Conservation (phyloP, 2,329 filamentous ascomycete genomes). For the Lachnellula subtilissima region DNA sequence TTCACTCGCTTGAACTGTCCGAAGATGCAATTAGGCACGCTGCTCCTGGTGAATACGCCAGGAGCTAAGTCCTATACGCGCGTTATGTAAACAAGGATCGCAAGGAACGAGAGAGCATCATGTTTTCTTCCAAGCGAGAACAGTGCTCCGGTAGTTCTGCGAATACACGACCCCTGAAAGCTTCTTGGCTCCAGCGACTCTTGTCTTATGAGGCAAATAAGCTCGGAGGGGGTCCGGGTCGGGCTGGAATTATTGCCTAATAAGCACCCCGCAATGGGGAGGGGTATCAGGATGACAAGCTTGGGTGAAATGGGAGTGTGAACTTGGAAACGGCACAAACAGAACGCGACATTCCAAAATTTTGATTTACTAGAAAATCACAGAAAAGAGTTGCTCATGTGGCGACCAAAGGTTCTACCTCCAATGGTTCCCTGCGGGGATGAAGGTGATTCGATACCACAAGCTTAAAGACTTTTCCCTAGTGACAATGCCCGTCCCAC, state of each 20-base stretch:
- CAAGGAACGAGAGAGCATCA: neutral
- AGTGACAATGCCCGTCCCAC: constrained; percentile 15
- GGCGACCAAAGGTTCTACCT: constrained; percentile 2
- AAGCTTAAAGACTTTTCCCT: constrained; percentile 17
- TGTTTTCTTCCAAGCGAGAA: constrained; percentile 1
- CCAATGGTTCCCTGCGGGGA: constrained; percentile 14
- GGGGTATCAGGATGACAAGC: neutral
- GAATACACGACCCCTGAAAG: neutral
- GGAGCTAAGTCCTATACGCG: neutral
- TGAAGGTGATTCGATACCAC: constrained; percentile 18
- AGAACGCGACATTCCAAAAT: neutral
- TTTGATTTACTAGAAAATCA: neutral
- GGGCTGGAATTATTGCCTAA: neutral
- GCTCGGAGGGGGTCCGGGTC: neutral
- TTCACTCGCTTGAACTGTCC: neutral
- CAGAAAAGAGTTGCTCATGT: too few species aligned
- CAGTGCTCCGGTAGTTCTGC: neutral
- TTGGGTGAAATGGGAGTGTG: neutral
- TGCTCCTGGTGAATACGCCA: constrained; percentile 4
- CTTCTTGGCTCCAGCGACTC: neutral
- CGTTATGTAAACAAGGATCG: neutral
- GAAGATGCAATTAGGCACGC: constrained; percentile 1
- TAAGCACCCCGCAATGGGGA: neutral
- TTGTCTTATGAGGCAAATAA: neutral
- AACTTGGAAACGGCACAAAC: neutral